Conservation (phyloP, 2,329 filamentous ascomycete genomes). For the Trichophyton schoenleinii region DNA sequence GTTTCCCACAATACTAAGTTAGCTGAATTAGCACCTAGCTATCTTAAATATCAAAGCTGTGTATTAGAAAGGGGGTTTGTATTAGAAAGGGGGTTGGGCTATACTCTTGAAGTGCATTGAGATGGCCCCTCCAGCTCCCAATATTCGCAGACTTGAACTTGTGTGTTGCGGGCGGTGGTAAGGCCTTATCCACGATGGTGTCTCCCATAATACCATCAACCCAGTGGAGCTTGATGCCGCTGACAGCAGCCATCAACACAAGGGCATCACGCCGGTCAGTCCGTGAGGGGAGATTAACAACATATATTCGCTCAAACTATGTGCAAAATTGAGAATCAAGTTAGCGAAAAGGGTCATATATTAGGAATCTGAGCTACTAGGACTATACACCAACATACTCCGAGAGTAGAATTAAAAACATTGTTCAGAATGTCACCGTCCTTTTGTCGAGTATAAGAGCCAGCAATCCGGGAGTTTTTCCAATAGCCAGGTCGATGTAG, state of each 20-base stretch:
- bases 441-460: not conserved
- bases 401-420: not conserved
- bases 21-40: too few relatives aligned
- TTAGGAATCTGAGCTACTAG: not conserved
- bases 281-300: slow-evolving; percentile 36
- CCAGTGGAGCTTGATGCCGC: slow-evolving; percentile 34
- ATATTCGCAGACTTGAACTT: slow-evolving; percentile 21
- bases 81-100: not conserved
- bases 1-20: slow-evolving; percentile 31
- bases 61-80: too few relatives aligned
- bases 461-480: not conserved
- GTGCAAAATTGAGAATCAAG: not conserved
- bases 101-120: slow-evolving; percentile 26
- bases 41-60: not conserved
- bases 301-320: slow-evolving; percentile 36
- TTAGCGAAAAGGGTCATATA: not conserved
- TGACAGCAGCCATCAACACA: slow-evolving; percentile 31
- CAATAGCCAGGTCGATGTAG: not conserved
- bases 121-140: slow-evolving; percentile 33
- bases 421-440: not conserved
- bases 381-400: not conserved
- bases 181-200: slow-evolving; percentile 31
- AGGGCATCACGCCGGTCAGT: slow-evolving; percentile 41
- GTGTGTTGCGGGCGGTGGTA: slow-evolving; percentile 23
- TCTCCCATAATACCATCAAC: slow-evolving; percentile 34